Base-by-base conservation (phyloP, 805 yeast species). In the Blastobotrys mokoenaii region DNA sequence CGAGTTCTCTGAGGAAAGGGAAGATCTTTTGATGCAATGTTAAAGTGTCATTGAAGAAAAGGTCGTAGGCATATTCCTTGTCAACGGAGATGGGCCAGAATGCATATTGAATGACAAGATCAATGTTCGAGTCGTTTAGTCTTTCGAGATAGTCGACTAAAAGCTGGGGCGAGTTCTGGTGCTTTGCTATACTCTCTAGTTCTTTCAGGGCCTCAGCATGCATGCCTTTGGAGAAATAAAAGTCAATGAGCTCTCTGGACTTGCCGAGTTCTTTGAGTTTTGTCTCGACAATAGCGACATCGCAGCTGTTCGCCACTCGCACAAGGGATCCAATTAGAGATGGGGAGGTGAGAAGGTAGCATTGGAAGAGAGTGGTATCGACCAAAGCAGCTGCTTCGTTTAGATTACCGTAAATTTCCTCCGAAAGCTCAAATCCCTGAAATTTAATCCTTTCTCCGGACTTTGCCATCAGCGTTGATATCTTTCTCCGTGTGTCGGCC, bases 251-350 rank as follows among this genome's bases (percentile, higher is more conserved):
- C 54, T 87, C 96, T 29, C 74, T 73, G 53, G 76, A 75, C 57
- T 76, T 72, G 2, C 69, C 65, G 6, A 71, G 66, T 3, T 64
- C 57, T 6, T 49, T 45, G 25, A 87, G 70, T 42, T 75, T 71
- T 9, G 64, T 61, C 41, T 76, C 75, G 1, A 86, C 95, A 2
- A 76, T 69, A 1, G 69, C 66, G 3, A 81, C 72, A 54, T 82
- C 80, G 65, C 97, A 87, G 52, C 71, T 68, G 60, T 89, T 93
- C 22, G 77, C 74, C 1, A 87, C 72, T 41, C 97, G 70, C 3
- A 90, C 69, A 16, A 90, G 73, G 0, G 97, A 93, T 0, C 90
- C 95, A 11, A 90, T 73, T 59, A 90, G 69, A 50, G 82, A 73
- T 0, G 85, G 84, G 45, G 77, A 77, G 27, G 77, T 76, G n/a